These are phyloP conservation scores for Ascodesmis nigricans DNA, from an alignment of 495 filamentous ascomycete species.

Conservation along the genomic window DNA sequence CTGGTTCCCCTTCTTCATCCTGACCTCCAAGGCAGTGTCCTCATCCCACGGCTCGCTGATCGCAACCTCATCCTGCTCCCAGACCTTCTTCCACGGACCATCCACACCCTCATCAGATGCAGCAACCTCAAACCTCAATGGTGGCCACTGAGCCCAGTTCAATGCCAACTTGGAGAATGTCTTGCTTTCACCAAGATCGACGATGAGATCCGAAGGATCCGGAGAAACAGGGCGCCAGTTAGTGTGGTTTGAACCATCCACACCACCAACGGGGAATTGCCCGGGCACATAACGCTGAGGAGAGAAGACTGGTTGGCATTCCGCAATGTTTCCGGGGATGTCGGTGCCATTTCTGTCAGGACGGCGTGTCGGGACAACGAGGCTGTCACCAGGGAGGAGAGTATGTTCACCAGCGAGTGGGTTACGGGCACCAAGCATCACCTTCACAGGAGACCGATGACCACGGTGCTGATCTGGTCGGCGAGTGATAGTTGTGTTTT, in stretches of 20 bases:
- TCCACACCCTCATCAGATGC: conserved; percentile 25
- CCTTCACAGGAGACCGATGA: conserved; percentile 2
- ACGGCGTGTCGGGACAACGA: conserved; percentile 38
- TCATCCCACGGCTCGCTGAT: conserved; percentile 22
- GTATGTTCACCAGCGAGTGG: conserved; percentile 23
- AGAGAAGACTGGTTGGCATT: conserved; percentile 38
- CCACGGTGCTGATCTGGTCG: conserved; percentile 1
- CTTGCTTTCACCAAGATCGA: conserved; percentile 23
- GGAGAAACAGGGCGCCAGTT: conserved; percentile 45
- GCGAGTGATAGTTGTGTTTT: conserved; percentile 18
- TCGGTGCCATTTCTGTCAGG: conserved; percentile 17
- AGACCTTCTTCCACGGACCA: conserved; percentile 15
- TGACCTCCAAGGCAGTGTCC: conserved; percentile 13
- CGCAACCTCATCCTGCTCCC: conserved; percentile 9
- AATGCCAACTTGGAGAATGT: conserved; percentile 35
- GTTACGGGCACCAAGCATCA: conserved; percentile 16
- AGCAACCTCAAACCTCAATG: conserved; percentile 32
- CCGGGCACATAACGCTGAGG: conserved; percentile 33
- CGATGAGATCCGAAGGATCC: conserved; percentile 28
- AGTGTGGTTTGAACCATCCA: conserved; percentile 48
- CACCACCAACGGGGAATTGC: conserved; percentile 48
- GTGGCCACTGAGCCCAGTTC: conserved; percentile 45
- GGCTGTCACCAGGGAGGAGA: conserved; percentile 29
- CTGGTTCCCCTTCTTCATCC: conserved; percentile 11
- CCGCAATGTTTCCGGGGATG: conserved; percentile 34